Base-by-base conservation (phyloP, 305 asterid genomes). In the Plantago coronopus region DNA sequence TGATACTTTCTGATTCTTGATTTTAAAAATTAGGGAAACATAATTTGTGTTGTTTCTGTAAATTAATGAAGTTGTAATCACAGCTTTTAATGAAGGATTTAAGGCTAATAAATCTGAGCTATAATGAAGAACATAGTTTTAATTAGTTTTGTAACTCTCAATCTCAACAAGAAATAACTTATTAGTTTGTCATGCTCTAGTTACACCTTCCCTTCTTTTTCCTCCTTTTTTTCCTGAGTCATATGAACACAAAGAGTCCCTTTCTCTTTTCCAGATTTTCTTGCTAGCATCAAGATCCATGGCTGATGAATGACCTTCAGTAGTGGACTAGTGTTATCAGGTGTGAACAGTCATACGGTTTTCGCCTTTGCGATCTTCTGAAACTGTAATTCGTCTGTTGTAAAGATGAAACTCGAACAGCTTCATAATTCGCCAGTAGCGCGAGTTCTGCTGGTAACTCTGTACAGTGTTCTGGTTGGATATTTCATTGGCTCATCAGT, bases 381-480 rank as follows among this genome's bases (percentile, higher is more conserved):
- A 34, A 34, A 34, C 40, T 7, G 9, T 8, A 34, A 0, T 34
- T 45, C 17, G 25, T 54, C 13, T 17, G 22, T 13, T 3, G 16
- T 6, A n/a, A 51, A 12, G 31, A 69, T 63, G 68, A 72, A 21
- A 61, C 27, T 55, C 49, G 17, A 11, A 60, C 63, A 63, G 40
- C 42, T 49, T 59, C 50, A 14, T 16, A 70, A 38, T 14, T 46
- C 59, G 19, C 37, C 54, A 59, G 66, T 69, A 43, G 13, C 25
- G 29, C 14, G 71, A 76, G 46, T 57, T 25, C 15, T 72, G 54
- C 18, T 72, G 17, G 10, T 63, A 40, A 37, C 65, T 49, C 63
- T 73, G 25, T 65, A 62, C 22, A 64, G 76, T 22, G 19, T 59
- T 67, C 42, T 72, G 23, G 20, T 73, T 0, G 79, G 82, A 56